phyloP scores from a whole-genome alignment of 2,329 filamentous ascomycete species.

The Aspergillus unguis region DNA sequence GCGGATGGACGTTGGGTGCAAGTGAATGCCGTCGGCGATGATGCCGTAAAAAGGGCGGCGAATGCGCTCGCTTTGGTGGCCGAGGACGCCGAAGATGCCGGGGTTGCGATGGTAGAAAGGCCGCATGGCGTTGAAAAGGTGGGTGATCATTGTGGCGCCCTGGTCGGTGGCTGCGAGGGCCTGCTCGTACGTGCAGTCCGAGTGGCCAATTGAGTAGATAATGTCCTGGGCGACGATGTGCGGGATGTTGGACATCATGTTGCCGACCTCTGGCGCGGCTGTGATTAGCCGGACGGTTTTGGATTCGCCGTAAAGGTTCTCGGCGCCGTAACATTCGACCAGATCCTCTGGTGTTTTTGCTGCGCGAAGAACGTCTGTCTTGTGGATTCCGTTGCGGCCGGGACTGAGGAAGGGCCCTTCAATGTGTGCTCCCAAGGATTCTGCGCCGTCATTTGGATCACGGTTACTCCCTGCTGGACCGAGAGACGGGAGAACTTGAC shows the following conservation, averaged over 20 bases:
- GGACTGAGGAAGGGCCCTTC: constrained; percentile 86
- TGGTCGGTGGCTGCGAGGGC: constrained; percentile 67
- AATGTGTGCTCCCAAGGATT: constrained; percentile 84
- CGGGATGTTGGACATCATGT: constrained; percentile 66
- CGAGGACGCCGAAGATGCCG: constrained; percentile 81
- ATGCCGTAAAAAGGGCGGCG: constrained; percentile 74
- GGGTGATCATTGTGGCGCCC: constrained; percentile 85
- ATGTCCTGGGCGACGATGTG: constrained; percentile 64
- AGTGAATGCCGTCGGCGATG: constrained; percentile 85
- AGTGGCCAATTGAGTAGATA: constrained; percentile 78
- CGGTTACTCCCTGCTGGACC: constrained; percentile 65
- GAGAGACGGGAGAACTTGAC: constrained; percentile 73
- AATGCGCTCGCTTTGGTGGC: constrained; percentile 53
- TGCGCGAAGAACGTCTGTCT: constrained; percentile 65
- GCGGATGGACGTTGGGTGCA: constrained; percentile 83
- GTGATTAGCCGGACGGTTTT: constrained; percentile 72
- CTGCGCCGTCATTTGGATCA: constrained; percentile 65
- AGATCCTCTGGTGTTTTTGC: constrained; percentile 61
- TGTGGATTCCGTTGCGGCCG: constrained; percentile 83
- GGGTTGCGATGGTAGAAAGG: constrained; percentile 89
- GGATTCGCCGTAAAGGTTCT: constrained; percentile 54
- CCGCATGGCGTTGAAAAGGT: constrained; percentile 91
- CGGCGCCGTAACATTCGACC: constrained; percentile 56
- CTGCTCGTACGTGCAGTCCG: constrained; percentile 81
- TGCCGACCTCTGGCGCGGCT: constrained; percentile 74